These are phyloP conservation scores for Phaeodactylum tricornutum DNA, from an alignment of 108 stramenopile species.

Conservation along the genomic window DNA sequence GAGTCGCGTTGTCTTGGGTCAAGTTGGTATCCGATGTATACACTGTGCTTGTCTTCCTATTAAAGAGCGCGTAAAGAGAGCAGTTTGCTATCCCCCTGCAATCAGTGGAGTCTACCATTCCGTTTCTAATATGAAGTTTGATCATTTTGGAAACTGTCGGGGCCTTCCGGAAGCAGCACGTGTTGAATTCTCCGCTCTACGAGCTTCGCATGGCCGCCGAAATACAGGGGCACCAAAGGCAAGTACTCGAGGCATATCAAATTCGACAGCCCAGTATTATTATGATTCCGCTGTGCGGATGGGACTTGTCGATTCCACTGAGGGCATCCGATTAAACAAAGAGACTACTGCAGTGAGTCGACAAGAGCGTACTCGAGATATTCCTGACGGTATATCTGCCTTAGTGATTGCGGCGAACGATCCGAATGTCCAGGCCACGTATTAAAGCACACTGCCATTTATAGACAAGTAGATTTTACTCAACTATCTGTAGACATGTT, in stretches of 20 bases:
- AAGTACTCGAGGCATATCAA: neutral
- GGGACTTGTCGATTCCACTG: slow-evolving; percentile 30
- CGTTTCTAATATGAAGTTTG: slow-evolving; percentile 49
- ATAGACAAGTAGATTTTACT: too few relatives aligned
- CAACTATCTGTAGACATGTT: too few relatives aligned
- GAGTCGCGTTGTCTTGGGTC: slow-evolving; percentile 23
- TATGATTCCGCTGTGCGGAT: slow-evolving; percentile 27
- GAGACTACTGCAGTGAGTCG: too few relatives aligned
- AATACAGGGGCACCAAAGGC: neutral
- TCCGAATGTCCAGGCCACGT: too few relatives aligned
- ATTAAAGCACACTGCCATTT: too few relatives aligned
- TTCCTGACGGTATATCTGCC: too few relatives aligned
- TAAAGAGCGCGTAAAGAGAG: slow-evolving; percentile 33
- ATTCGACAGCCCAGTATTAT: slow-evolving; percentile 36
- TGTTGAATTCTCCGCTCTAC: slow-evolving; percentile 14
- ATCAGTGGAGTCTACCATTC: slow-evolving; percentile 33
- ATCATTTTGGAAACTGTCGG: slow-evolving; percentile 30
- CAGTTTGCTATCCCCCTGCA: slow-evolving; percentile 38
- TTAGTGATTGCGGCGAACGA: too few relatives aligned
- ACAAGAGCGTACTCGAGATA: too few relatives aligned
- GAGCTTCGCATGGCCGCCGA: slow-evolving; percentile 10
- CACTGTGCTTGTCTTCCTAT: slow-evolving; percentile 20
- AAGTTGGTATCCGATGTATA: slow-evolving; percentile 43
- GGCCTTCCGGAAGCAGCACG: slow-evolving; percentile 12
- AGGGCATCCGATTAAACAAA: slow-evolving; percentile 44